Evolutionary conservation across 1,284 basidiomycete species (phyloP).

Genomic region (Butyriboletus appendiculatus): DNA sequence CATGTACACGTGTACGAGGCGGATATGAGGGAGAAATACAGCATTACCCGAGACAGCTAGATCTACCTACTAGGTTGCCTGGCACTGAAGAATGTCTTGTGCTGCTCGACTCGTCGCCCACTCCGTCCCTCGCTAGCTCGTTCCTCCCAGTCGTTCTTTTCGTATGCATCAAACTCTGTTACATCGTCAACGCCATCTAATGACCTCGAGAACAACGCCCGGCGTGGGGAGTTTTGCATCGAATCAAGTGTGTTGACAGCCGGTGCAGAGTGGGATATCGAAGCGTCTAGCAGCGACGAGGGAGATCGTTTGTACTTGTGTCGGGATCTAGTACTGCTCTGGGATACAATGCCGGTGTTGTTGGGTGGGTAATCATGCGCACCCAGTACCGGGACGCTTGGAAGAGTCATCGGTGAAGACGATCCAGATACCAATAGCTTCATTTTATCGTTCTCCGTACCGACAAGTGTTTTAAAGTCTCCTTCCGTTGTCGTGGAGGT

Average conservation of each 20-base stretch:
- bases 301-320: constrained; percentile 43
- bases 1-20: constrained; percentile 4
- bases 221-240: constrained; percentile 17
- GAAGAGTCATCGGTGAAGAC: constrained; percentile 35
- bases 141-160: constrained; percentile 60
- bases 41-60: neutral
- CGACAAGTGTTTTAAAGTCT: constrained; percentile 31
- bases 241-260: constrained; percentile 36
- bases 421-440: constrained; percentile 32
- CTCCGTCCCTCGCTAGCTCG: constrained; percentile 51
- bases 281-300: constrained; percentile 44
- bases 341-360: constrained; percentile 42
- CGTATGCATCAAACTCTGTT: constrained; percentile 44
- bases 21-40: neutral
- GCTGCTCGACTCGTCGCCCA: constrained; percentile 41
- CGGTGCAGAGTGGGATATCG: constrained; percentile 28
- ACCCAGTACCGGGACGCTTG: constrained; percentile 33
- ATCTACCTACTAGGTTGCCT: constrained; percentile 16
- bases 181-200: constrained; percentile 39
- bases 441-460: constrained; percentile 33
- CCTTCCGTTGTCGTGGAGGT: constrained; percentile 37
- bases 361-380: constrained; percentile 65
- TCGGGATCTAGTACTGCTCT: constrained; percentile 28
- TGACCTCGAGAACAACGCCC: constrained; percentile 2
- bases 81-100: constrained; percentile 29